Conservation (phyloP, 495 filamentous ascomycete genomes). For the Penicillium tannophilum region DNA sequence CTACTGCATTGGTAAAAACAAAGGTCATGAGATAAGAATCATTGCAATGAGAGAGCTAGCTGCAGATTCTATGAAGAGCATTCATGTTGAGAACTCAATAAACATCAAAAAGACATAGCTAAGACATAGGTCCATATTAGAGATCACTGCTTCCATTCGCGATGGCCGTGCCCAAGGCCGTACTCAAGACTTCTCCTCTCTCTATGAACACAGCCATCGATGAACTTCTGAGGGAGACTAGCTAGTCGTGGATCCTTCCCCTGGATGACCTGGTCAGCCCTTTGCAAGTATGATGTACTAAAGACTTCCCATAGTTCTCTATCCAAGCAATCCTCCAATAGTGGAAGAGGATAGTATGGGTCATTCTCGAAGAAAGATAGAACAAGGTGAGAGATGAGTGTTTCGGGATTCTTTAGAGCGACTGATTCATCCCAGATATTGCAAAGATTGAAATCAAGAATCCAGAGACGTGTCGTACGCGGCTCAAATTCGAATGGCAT, state of each 20-base stretch:
- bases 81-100: too few relatives aligned
- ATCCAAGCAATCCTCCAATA: conserved; percentile 18
- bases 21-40: too few relatives aligned
- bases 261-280: background rate
- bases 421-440: conserved; percentile 29
- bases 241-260: conserved; percentile 5
- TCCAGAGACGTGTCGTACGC: conserved; percentile 25
- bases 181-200: conserved; percentile 4
- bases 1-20: too few relatives aligned
- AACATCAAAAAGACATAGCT: too few relatives aligned
- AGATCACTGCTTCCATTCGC: background rate
- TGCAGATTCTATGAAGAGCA: too few relatives aligned
- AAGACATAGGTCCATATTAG: too few relatives aligned
- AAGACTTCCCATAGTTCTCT: conserved; percentile 39
- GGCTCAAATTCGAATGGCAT: conserved; percentile 2
- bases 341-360: conserved; percentile 43
- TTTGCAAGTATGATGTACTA: background rate
- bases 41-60: too few relatives aligned
- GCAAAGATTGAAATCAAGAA: conserved; percentile 47
- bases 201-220: conserved; percentile 5
- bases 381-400: conserved; percentile 24
- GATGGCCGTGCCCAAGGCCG: conserved; percentile 10
- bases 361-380: conserved; percentile 41
- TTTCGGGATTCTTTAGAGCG: conserved; percentile 14
- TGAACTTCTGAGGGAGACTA: conserved; percentile 8